phyloP scores from a whole-genome alignment of 768 basidiomycete species.

The Auricularia auricula-judae region DNA sequence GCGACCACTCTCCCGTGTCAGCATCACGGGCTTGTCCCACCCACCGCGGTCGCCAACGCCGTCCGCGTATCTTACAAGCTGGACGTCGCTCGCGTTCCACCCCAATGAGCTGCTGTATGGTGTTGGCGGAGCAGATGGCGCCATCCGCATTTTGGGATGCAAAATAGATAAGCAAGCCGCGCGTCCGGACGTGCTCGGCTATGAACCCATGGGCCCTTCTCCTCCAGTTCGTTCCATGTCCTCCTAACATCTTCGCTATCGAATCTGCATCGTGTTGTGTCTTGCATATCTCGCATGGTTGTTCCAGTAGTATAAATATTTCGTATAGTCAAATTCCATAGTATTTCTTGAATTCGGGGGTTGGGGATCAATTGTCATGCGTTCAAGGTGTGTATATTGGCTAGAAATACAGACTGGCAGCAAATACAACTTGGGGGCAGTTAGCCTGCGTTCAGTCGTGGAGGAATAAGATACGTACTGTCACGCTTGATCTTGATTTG shows the following conservation, averaged over 20 bases:
- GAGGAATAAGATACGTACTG: slow-evolving; percentile 45
- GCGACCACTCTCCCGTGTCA: slow-evolving; percentile 32
- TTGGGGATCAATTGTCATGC: too few species aligned
- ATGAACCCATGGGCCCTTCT: neutral
- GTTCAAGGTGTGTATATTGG: neutral
- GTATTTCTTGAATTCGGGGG: too few species aligned
- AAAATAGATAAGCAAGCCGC: slow-evolving; percentile 1
- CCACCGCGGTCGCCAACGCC: slow-evolving; percentile 37
- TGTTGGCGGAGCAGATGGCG: slow-evolving; percentile 62
- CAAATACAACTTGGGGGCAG: slow-evolving; percentile 56
- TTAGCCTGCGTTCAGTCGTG: neutral
- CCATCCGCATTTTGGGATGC: slow-evolving; percentile 12
- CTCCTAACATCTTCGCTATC: neutral
- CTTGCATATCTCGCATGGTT: too few species aligned
- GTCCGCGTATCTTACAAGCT: slow-evolving; percentile 49
- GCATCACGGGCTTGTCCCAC: slow-evolving; percentile 42
- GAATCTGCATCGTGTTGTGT: neutral
- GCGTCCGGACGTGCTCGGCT: neutral
- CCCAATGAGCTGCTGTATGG: slow-evolving; percentile 80
- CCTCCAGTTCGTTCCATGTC: neutral
- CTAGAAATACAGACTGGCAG: slow-evolving; percentile 80
- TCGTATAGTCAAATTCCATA: too few species aligned
- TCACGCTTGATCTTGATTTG: slow-evolving; percentile 92
- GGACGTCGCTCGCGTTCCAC: slow-evolving; percentile 65
- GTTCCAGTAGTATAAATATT: too few species aligned